Conservation (phyloP, 163 green algal species). For the Scenedesmus sp. region DNA sequence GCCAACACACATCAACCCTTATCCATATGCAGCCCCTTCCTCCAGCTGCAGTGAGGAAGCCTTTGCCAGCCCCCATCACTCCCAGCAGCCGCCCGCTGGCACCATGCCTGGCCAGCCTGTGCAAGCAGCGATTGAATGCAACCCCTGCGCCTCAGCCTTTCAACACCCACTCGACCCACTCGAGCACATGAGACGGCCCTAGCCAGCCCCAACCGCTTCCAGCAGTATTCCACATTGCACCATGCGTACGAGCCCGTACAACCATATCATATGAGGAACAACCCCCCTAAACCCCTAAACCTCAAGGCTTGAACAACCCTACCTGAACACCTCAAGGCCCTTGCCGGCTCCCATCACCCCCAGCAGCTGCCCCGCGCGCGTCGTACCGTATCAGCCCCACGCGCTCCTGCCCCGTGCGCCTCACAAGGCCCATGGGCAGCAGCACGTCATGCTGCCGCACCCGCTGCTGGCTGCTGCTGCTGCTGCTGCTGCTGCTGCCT, state of each 20-base stretch:
- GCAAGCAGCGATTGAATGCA: constrained; percentile 57
- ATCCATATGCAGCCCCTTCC: constrained; percentile 78
- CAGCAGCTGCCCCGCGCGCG: constrained; percentile 70
- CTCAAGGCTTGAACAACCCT: background rate
- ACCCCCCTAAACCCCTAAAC: too few species aligned
- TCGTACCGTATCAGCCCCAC: constrained; percentile 80
- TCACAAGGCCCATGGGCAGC: constrained; percentile 73
- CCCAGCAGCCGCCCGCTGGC: constrained; percentile 71
- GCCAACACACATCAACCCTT: too few species aligned
- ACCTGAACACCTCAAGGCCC: constrained; percentile 89
- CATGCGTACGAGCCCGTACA: too few species aligned
- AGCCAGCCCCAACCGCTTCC: too few species aligned
- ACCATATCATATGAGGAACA: too few species aligned
- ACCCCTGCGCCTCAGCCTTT: constrained; percentile 81
- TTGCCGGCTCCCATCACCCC: constrained; percentile 84
- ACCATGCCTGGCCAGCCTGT: constrained; percentile 72
- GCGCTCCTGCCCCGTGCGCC: constrained; percentile 77
- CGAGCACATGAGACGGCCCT: too few species aligned
- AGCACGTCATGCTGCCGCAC: constrained; percentile 58
- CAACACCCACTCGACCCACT: background rate
- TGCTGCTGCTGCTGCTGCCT: constrained; percentile 31
- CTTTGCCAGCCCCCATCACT: constrained; percentile 82
- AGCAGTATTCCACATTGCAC: too few species aligned
- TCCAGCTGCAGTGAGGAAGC: too few species aligned
- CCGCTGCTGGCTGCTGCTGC: constrained; percentile 21